Evolutionary conservation across 1,284 basidiomycete species (phyloP), one percentile per base, ranked within the genome.

Genomic region (Malassezia slooffiae): DNA sequence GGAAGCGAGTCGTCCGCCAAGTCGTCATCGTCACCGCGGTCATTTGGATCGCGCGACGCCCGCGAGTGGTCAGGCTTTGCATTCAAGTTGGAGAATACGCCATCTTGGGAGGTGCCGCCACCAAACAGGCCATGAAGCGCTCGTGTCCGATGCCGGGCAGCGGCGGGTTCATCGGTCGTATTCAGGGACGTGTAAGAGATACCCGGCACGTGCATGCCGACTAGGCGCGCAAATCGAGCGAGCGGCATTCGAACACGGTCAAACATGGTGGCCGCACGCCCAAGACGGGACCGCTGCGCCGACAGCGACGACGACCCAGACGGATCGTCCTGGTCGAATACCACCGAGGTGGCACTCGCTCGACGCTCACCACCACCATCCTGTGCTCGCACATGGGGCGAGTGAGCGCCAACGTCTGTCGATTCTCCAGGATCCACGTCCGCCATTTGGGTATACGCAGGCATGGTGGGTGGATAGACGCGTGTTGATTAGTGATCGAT

Each of bases 21-120:
- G 70, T 69, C 70, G 77, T 73, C 79, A 38, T 80, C 78, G 6
- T 81, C 71, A 20, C 84, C 72, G 75, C 77, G 70, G 15, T 75
- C 69, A 21, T 75, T 67, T 11, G 50, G 29, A 23, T 45, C 39
- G 12, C 43, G 41, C 5, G 24, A 34, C 8, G 34, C 42, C 0
- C 52, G 43, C 4, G 72, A 65, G 40, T 72, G 57, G 29, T 75
- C 75, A 0, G 91, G 90, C 68, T 95, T 91, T 0, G 91, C 93
- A 50, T 79, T 81, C 27, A 99, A 80, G 67, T 97, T 99, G 33
- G 84, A 81, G 70, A 96, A 99, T 5, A 99, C 90, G 11, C 91
- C 91, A 60, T 93, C 89, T 60, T 91, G 89, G 33, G 84, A 80
- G 8, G 75, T 77, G 0, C 88, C 88, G 1, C 85, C 82, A 13